A percentile compares a stretch with the other conserved stretches of the same genome.
Conservation (phyloP, 164 flowering plant genomes). For the Aristolochia californica region DNA sequence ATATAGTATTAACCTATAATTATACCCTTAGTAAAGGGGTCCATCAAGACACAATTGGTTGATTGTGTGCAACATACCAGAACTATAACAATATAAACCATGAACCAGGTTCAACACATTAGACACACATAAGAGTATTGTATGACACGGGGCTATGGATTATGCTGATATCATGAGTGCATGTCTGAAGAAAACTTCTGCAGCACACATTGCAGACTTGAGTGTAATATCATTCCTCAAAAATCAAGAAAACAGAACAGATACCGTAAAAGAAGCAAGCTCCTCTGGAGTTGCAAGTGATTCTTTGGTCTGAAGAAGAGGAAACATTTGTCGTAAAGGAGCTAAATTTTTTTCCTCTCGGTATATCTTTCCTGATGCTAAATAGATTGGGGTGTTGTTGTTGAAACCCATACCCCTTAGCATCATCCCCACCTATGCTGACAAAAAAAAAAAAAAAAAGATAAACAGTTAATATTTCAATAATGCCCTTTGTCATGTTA, state of each 20-base stretch:
- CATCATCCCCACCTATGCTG: constrained; percentile 81
- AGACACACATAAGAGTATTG: too few species aligned
- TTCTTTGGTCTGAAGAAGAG: constrained; percentile 61
- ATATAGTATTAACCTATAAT: too few species aligned
- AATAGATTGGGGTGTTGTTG: constrained; percentile 59
- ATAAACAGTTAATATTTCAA: constrained; percentile 1
- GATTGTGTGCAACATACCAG: too few species aligned
- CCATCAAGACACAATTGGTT: too few species aligned
- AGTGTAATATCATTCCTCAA: too few species aligned
- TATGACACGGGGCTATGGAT: too few species aligned
- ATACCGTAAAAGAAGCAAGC: constrained; percentile 57
- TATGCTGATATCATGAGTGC: too few species aligned
- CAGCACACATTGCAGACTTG: too few species aligned
- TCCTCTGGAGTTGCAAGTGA: constrained; percentile 57
- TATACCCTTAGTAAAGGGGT: too few species aligned
- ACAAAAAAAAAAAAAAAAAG: constrained; percentile 24
- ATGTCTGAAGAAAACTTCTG: too few species aligned
- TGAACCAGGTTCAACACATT: too few species aligned
- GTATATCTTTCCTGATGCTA: constrained; percentile 77
- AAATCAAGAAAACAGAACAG: background rate
- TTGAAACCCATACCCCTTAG: constrained; percentile 84
- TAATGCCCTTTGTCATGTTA: background rate
- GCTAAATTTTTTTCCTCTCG: constrained; percentile 41
- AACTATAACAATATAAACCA: too few species aligned
- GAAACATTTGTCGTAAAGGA: constrained; percentile 64